These are phyloP conservation scores for Phalaenopsis hybrid DNA, from an alignment of 116 monocot species.

Conservation along the genomic window DNA sequence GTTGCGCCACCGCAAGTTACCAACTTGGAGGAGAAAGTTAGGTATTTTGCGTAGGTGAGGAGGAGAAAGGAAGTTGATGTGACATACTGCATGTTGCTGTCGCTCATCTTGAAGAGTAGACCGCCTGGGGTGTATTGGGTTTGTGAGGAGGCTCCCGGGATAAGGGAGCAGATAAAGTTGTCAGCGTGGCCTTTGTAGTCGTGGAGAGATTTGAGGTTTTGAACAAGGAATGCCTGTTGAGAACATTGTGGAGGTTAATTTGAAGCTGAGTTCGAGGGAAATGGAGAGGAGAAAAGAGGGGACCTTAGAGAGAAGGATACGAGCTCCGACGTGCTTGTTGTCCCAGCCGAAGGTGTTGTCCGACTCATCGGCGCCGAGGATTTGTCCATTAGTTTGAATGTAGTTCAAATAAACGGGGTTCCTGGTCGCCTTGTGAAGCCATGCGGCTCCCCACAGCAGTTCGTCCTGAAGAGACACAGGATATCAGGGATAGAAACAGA, in stretches of 20 bases:
- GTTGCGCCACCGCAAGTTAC: constrained; percentile 66
- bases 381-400: constrained; percentile 83
- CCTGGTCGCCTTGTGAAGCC: constrained; percentile 86
- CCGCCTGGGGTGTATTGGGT: constrained; percentile 93
- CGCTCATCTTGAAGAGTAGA: constrained; percentile 75
- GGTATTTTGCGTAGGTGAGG: constrained; percentile 92
- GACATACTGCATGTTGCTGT: constrained; percentile 97
- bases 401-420: constrained; percentile 62
- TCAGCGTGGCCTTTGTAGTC: constrained; percentile 97
- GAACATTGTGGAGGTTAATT: neutral
- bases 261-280: neutral
- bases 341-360: constrained; percentile 99
- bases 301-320: constrained; percentile 93
- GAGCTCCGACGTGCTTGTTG: constrained; percentile 96
- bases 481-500: neutral
- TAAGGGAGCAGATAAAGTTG: constrained; percentile 86
- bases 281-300: neutral
- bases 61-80: constrained; percentile 88
- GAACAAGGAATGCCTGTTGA: constrained; percentile 67
- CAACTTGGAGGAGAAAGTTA: constrained; percentile 48
- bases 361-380: constrained; percentile 82
- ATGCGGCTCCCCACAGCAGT: constrained; percentile 92
- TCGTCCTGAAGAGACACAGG: constrained; percentile 56
- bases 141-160: constrained; percentile 61
- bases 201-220: constrained; percentile 67